phyloP scores from a whole-genome alignment of 176 grass and related monocot species.

The Zea luxurians region DNA sequence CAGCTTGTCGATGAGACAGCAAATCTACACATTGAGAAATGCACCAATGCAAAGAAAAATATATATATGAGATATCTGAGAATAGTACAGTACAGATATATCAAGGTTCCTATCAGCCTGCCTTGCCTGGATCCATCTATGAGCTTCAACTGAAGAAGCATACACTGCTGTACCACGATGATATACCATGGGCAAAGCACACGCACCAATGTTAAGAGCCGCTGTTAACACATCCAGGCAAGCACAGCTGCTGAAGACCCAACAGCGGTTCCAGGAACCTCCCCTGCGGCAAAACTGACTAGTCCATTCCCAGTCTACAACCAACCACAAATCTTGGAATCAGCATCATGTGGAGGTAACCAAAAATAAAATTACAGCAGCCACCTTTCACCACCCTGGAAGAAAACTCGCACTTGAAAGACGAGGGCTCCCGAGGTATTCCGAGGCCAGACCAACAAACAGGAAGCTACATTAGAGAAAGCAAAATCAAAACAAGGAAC shows the following conservation, averaged over 20 bases:
- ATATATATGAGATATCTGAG: slow-evolving; percentile 23
- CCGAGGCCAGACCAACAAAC: slow-evolving; percentile 36
- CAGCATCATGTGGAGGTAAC: slow-evolving; percentile 40
- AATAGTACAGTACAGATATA: slow-evolving; percentile 30
- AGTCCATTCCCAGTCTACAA: slow-evolving; percentile 7
- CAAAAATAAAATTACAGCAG: slow-evolving; percentile 51
- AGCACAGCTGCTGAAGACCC: slow-evolving; percentile 37
- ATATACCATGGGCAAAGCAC: slow-evolving; percentile 43
- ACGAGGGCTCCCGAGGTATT: slow-evolving; percentile 46
- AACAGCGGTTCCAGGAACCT: slow-evolving; percentile 29
- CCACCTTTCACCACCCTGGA: slow-evolving; percentile 63
- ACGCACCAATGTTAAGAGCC: slow-evolving; percentile 50
- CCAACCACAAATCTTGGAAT: slow-evolving; percentile 48
- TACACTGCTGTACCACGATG: slow-evolving; percentile 32
- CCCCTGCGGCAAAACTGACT: slow-evolving; percentile 49
- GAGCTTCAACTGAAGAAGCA: slow-evolving; percentile 39
- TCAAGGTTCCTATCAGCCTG: slow-evolving; percentile 28
- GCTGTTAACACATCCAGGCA: slow-evolving; percentile 35
- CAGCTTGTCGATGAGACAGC: too few relatives aligned
- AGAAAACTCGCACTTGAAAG: slow-evolving; percentile 32
- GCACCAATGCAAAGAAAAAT: too few relatives aligned
- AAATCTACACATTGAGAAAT: too few relatives aligned
- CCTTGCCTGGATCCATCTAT: slow-evolving; percentile 36
- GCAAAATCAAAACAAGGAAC: slow-evolving; percentile 17
- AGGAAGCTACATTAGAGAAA: slow-evolving; percentile 41